Base-by-base conservation (phyloP, 495 filamentous ascomycete genomes). In the Echria macrotheca region DNA sequence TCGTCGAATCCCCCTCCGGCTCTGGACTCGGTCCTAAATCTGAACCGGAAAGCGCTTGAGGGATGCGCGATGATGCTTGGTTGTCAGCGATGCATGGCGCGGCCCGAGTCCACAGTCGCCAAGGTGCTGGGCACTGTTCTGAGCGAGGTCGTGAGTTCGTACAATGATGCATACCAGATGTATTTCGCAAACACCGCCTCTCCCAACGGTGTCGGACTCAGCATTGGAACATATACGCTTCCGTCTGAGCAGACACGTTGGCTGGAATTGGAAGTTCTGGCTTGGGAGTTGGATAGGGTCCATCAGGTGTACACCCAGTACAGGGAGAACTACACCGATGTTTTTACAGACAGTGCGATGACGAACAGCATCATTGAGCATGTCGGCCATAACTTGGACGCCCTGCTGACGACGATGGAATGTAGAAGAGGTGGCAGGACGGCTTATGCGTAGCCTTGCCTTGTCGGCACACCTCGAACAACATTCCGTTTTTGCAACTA, bases 61-160 rank as follows among this genome's bases (percentile, higher is more conserved):
- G 67, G 64, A n/a, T 75, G 72, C 35, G 61, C 64, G 0, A 58
- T 58, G 3, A 74, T 76, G 68, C 65, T 76, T 1, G 57, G 60
- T 15, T 76, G 73, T 48, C 47, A 44, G 5, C 60, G 61, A 23
- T 73, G 71, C 53, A 64, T 70, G 58, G 61, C 53, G 32, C 55
- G 62, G n/a, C 66, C 66, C 4, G 68, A 68, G 2, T 67, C 62
- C 1, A 73, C 70, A 12, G 61, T 65, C 3, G 67, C 68, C 1
- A 73, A 75, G 74, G 61, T 77, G 7, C 61, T 75, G 12, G 69
- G 62, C 1, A 74, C 71, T 1, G 65, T 76, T 14, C 68, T 77
- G 10, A 62, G 67, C 18, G 71, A 74, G 52, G 69, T 75, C 37
- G 72, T 71, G 21, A 69, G 66, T 2, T 67, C 71, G 35, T 75